Base-by-base conservation (phyloP, 305 asterid species). In the Fraxinus sp. region DNA sequence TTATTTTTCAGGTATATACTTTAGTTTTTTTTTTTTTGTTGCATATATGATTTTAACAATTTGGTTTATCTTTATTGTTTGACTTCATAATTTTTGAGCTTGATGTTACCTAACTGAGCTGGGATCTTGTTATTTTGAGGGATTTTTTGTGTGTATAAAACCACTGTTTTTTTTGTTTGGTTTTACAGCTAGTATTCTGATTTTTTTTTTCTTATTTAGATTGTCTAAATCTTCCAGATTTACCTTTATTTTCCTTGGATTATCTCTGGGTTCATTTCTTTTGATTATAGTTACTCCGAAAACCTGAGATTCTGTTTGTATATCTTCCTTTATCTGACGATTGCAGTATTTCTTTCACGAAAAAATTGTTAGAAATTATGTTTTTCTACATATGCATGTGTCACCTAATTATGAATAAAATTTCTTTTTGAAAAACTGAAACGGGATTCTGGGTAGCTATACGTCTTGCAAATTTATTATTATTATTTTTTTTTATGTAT, bases 1-100 rank as follows among this genome's bases (percentile, higher is more conserved):
- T 73, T 62, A 78, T 79, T 84, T 57, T 89, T 83, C 80, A 87
- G 92, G 93, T 89, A 81, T 77, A 83, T 30, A 77, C 1, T 81
- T 28, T 74, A 7, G 62, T 4, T 73, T 14, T 4, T 14, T 46
- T 13, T 44, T 85, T 55, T n/a, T n/a, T n/a, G n/a, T 3, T 13
- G 57, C 7, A 1, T 78, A 18, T 78, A 35, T 13, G 2, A 33
- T 52, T 18, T 30, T 26, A 74, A 76, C 18, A 74, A 26, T 66
- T 79, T 44, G 62, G 62, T 52, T 52, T 52, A 52, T 52, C 62
- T 52, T 52, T 16, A 16, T 52, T 74, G 52, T 26, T 18, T 70
- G 46, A 32, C 10, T 77, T 76, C 44, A 26, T 28, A 28, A 9
- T 16, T 35, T 30, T 70, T 64, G 57, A 77, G 77, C 49, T 28